These are phyloP conservation scores for Jackrogersella multiformis DNA, from an alignment of 495 filamentous ascomycete genomes.

Conservation along the genomic window DNA sequence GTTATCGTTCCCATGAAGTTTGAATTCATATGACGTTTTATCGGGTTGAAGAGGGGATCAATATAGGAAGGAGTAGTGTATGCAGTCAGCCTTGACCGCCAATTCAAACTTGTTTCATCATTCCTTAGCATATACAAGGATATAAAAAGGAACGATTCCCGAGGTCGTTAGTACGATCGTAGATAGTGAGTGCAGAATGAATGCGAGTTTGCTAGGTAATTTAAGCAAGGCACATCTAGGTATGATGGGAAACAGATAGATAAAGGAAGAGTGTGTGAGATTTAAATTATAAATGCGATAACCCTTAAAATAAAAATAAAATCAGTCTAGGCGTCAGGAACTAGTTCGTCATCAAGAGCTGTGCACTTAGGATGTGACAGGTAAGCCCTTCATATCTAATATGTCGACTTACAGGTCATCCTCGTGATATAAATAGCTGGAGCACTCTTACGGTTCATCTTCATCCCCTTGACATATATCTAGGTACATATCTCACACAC, in stretches of 20 bases:
- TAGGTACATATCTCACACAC: too few species aligned
- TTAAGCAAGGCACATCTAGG: background rate
- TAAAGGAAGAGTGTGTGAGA: background rate
- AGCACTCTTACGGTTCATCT: background rate
- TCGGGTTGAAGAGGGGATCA: constrained; percentile 5
- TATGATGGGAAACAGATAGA: background rate
- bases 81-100: constrained; percentile 14
- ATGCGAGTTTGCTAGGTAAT: background rate
- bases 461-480: background rate
- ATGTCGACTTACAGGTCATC: background rate
- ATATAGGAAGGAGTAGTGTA: constrained; percentile 5
- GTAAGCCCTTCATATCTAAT: constrained; percentile 3
- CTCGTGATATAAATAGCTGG: constrained; percentile 3
- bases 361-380: background rate
- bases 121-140: background rate
- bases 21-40: background rate
- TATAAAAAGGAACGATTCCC: constrained; percentile 1
- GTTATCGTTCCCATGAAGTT: background rate
- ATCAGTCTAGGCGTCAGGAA: background rate
- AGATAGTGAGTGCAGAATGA: background rate
- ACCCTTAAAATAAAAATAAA: constrained; percentile 11
- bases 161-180: background rate
- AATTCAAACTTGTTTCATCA: constrained; percentile 2
- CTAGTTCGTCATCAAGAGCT: constrained; percentile 1
- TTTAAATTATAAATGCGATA: background rate